These are phyloP conservation scores for Boechera divaricarpa DNA, from an alignment of 345 rosid species.

Conservation along the genomic window DNA sequence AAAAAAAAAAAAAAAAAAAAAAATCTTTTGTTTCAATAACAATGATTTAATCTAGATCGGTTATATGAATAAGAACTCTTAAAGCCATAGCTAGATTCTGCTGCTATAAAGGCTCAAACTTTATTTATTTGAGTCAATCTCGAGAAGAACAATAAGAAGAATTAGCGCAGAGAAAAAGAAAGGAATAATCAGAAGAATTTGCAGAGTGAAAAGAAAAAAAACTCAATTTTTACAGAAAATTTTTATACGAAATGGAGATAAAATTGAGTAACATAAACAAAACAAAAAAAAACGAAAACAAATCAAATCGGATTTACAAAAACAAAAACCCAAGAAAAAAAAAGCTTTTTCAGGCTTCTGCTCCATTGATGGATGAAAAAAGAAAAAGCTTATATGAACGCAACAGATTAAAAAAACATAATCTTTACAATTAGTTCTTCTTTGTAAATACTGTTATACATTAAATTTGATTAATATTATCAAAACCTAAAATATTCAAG, in stretches of 20 bases:
- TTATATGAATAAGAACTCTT: constrained; percentile 2
- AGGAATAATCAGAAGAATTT: constrained; percentile 18
- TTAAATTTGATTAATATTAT: constrained; percentile 5
- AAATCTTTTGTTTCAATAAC: too few relatives aligned
- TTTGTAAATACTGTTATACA: neutral
- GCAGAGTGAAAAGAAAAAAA: neutral
- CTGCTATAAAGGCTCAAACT: neutral
- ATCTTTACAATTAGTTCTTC: neutral
- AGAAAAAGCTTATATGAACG: neutral
- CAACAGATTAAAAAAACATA: neutral
- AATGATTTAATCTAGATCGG: constrained; percentile 14
- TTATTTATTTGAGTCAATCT: neutral
- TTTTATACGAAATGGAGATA: too few relatives aligned
- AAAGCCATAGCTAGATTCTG: neutral
- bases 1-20: too few relatives aligned
- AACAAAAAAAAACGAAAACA: neutral
- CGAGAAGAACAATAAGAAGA: constrained; percentile 29
- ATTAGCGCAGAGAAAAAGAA: constrained; percentile 3
- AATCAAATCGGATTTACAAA: neutral
- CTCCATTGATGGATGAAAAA: constrained; percentile 8
- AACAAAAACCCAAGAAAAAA: neutral
- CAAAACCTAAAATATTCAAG: neutral
- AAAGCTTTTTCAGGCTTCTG: neutral
- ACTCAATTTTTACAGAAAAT: neutral
- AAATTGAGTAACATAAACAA: neutral